Conservation (phyloP, 2,329 filamentous ascomycete genomes). For the Colletotrichum cordylinicola region DNA sequence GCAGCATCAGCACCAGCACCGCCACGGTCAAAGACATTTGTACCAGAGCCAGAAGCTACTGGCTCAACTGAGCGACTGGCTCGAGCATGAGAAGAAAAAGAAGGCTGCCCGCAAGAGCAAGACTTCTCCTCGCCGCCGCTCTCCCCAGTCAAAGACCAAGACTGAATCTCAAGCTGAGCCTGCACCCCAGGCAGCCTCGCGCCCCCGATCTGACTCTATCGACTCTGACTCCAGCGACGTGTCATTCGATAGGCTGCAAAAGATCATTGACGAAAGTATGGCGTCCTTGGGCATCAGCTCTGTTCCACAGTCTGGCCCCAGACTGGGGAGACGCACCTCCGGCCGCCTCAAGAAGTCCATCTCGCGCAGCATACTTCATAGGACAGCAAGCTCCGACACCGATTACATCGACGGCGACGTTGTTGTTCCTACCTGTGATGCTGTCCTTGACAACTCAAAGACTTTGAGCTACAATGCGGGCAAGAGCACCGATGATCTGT, state of each 20-base stretch:
- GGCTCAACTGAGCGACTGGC: slow-evolving; percentile 81
- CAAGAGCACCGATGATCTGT: slow-evolving; percentile 44
- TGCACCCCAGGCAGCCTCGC: slow-evolving; percentile 9
- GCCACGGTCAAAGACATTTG: slow-evolving; percentile 41
- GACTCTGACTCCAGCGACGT: slow-evolving; percentile 72
- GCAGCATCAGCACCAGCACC: slow-evolving; percentile 28
- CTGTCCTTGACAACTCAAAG: slow-evolving; percentile 86
- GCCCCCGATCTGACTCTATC: slow-evolving; percentile 57
- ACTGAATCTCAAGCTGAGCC: slow-evolving; percentile 6
- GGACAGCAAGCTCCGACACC: slow-evolving; percentile 77
- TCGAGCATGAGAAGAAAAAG: slow-evolving; percentile 79
- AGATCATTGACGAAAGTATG: slow-evolving; percentile 76
- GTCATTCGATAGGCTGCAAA: slow-evolving; percentile 81
- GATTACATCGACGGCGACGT: slow-evolving; percentile 84
- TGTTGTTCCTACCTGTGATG: slow-evolving; percentile 85
- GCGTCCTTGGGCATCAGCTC: slow-evolving; percentile 55
- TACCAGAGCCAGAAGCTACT: slow-evolving; percentile 62
- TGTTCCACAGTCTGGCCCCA: slow-evolving; percentile 49
- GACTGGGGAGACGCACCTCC: slow-evolving; percentile 46
- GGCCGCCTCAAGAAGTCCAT: slow-evolving; percentile 40
- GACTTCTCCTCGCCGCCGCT: slow-evolving; percentile 45
- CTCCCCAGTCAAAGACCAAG: slow-evolving; percentile 25
- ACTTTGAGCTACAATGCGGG: slow-evolving; percentile 76
- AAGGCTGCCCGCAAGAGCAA: slow-evolving; percentile 61
- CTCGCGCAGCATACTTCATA: slow-evolving; percentile 46